phyloP scores from a whole-genome alignment of 768 basidiomycete genomes.

The Tubosaeta brunneosetosa region DNA sequence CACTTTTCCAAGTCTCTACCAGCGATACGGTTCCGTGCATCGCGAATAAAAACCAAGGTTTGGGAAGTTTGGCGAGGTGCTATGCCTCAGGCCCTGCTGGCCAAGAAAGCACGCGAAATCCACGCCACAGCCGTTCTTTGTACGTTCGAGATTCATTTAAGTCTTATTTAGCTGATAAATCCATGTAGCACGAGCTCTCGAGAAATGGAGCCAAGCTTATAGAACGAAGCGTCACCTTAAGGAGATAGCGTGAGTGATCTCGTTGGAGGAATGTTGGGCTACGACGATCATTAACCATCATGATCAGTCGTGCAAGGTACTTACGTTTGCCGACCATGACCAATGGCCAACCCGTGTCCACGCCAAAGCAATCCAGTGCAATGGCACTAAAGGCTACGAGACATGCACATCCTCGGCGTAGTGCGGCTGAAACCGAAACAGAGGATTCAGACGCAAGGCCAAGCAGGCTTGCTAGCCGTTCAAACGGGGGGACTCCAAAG shows the following conservation, averaged over 20 bases:
- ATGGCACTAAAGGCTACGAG: slow-evolving; percentile 27
- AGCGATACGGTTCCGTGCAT: slow-evolving; percentile 72
- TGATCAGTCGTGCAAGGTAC: slow-evolving; percentile 69
- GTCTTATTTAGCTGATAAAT: slow-evolving; percentile 7
- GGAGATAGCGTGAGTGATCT: slow-evolving; percentile 70
- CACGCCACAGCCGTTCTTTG: slow-evolving; percentile 53
- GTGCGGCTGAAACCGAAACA: slow-evolving; percentile 26
- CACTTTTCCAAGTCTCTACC: slow-evolving; percentile 57
- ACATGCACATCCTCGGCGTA: slow-evolving; percentile 29
- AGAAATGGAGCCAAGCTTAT: slow-evolving; percentile 65
- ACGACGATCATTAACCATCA: slow-evolving; percentile 24
- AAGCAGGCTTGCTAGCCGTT: slow-evolving; percentile 21
- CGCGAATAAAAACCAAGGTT: slow-evolving; percentile 51
- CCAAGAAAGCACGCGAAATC: slow-evolving; percentile 59
- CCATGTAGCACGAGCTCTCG: slow-evolving; percentile 45
- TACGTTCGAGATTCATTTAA: slow-evolving; percentile 34
- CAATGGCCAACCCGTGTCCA: slow-evolving; percentile 32
- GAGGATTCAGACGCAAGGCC: slow-evolving; percentile 30
- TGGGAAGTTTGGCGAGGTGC: slow-evolving; percentile 65
- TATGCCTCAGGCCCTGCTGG: slow-evolving; percentile 66
- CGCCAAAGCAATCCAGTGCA: slow-evolving; percentile 27
- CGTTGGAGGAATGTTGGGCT: slow-evolving; percentile 10
- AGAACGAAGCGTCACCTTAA: slow-evolving; percentile 69
- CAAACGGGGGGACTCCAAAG: slow-evolving; percentile 25
- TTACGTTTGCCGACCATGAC: slow-evolving; percentile 63